phyloP scores from a whole-genome alignment of 2,329 filamentous ascomycete species.

The Paraphaeosphaeria minitans region DNA sequence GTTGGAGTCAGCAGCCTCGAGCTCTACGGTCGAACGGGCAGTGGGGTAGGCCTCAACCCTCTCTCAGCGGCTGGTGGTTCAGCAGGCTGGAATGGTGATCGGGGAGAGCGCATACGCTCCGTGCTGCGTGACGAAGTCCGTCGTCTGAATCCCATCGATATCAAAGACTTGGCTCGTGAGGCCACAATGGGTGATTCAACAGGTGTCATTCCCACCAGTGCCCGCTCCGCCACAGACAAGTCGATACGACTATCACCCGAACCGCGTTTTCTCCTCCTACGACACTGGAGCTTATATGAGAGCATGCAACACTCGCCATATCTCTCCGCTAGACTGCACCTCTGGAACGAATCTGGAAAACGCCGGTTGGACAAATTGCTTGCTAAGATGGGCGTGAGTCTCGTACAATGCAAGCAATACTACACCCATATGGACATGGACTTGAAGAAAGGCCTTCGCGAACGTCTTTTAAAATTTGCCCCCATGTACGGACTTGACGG shows the following conservation, averaged over 20 bases:
- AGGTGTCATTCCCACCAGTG: slow-evolving; percentile 88
- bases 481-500: slow-evolving; percentile 93
- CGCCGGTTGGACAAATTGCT: slow-evolving; percentile 92
- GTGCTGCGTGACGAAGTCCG: slow-evolving; percentile 91
- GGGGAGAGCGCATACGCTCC: slow-evolving; percentile 82
- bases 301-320: slow-evolving; percentile 98
- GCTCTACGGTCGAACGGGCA: slow-evolving; percentile 83
- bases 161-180: slow-evolving; percentile 63
- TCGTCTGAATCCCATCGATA: slow-evolving; percentile 81
- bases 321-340: slow-evolving; percentile 85
- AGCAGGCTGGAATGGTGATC: slow-evolving; percentile 78
- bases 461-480: slow-evolving; percentile 87
- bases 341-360: slow-evolving; percentile 88
- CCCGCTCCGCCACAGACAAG: slow-evolving; percentile 85
- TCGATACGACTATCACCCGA: slow-evolving; percentile 92
- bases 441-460: slow-evolving; percentile 83
- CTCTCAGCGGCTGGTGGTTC: slow-evolving; percentile 58
- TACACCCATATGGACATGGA: slow-evolving; percentile 99
- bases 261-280: slow-evolving; percentile 86
- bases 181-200: slow-evolving; percentile 67
- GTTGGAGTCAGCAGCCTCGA: slow-evolving; percentile 95
- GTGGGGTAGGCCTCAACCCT: slow-evolving; percentile 71
- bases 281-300: slow-evolving; percentile 97
- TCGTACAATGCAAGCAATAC: slow-evolving; percentile 91
- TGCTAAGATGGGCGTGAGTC: slow-evolving; percentile 96